Evolutionary conservation across 495 filamentous ascomycete genomes (phyloP), one percentile per base, ranked within the genome.

Genomic region (Aspergillus conjunctus): DNA sequence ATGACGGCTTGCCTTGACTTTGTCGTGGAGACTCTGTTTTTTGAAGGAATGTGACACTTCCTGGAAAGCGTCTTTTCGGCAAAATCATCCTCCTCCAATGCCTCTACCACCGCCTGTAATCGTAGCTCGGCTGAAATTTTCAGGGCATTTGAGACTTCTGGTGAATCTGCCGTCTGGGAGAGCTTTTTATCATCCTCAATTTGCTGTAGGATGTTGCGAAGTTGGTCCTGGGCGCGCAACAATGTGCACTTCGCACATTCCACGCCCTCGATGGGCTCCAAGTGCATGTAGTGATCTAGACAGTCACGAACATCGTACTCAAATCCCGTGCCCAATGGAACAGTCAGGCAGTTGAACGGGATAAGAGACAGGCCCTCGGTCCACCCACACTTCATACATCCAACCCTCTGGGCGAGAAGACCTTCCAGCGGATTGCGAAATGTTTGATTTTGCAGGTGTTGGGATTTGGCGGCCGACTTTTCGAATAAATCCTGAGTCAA

Each of bases 171-270:
- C 7, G 58, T 58, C 20, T 60, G 61, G 1, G 61, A 37, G 3
- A 59, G 41, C 15, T 60, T 56, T n/a, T 68, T 61, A 57, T 72
- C 75, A 12, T 70, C 67, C 20, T 68, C 59, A 51, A 75, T 64
- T 30, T 76, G 67, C 21, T 64, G 58, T 3, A 86, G 58, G 8
- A 88, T 68, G 41, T 72, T 73, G 51, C 71, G 58, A 18, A 88
- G 76, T 43, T 84, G 81, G 8, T 71, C 63, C 54, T 80, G 74
- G 8, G 72, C 72, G 15, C 76, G 77, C 51, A 93, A 66, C 7
- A 98, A 79, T 0, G 94, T 94, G 74, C 95, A 99, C 59, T 93
- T 96, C 39, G 86, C 81, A 71, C 95, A 99, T 65, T 97, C 88
- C 15, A 98, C 92, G 0, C 90, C 91, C 65, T 88, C 84, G 64